phyloP scores from a whole-genome alignment of 2,329 filamentous ascomycete species.

The Trichothecium sympodiale region DNA sequence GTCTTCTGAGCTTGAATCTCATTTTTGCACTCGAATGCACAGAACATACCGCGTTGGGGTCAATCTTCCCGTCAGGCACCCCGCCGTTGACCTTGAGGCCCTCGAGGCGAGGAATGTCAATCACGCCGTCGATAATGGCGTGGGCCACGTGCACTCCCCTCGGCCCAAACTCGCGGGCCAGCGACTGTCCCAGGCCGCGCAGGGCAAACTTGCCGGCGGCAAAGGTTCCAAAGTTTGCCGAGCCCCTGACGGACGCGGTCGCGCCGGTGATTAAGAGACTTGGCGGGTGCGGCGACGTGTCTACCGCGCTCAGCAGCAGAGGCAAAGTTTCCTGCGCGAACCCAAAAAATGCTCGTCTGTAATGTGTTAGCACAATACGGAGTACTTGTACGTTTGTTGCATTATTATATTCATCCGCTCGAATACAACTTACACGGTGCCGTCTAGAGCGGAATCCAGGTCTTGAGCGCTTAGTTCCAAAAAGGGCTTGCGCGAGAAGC shows the following conservation, averaged over 20 bases:
- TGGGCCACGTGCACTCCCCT: slow-evolving; percentile 76
- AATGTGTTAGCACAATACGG: neutral
- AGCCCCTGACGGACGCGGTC: slow-evolving; percentile 67
- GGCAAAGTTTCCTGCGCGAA: slow-evolving; percentile 67
- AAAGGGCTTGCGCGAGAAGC: slow-evolving; percentile 43
- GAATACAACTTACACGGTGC: slow-evolving; percentile 34
- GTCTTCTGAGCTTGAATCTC: slow-evolving; percentile 2
- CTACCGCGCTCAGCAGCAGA: slow-evolving; percentile 52
- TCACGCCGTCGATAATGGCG: slow-evolving; percentile 73
- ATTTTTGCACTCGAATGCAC: too few species aligned
- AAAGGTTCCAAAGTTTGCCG: slow-evolving; percentile 58
- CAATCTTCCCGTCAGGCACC: slow-evolving; percentile 52
- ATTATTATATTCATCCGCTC: too few species aligned
- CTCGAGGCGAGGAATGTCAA: slow-evolving; percentile 66
- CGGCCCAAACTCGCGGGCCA: slow-evolving; percentile 76
- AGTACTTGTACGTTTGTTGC: neutral
- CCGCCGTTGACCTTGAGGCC: slow-evolving; percentile 32
- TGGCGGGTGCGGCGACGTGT: slow-evolving; percentile 51
- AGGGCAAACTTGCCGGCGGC: slow-evolving; percentile 72
- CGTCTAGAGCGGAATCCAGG: slow-evolving; percentile 31
- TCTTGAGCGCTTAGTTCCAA: slow-evolving; percentile 42
- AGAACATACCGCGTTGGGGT: slow-evolving; percentile 58
- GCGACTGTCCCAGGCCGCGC: slow-evolving; percentile 60
- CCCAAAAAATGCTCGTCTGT: slow-evolving; percentile 57
- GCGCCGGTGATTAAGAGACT: slow-evolving; percentile 80